These are phyloP conservation scores for Silene uniflora DNA, from an alignment of 148 eudicot genomes.

Conservation along the genomic window DNA sequence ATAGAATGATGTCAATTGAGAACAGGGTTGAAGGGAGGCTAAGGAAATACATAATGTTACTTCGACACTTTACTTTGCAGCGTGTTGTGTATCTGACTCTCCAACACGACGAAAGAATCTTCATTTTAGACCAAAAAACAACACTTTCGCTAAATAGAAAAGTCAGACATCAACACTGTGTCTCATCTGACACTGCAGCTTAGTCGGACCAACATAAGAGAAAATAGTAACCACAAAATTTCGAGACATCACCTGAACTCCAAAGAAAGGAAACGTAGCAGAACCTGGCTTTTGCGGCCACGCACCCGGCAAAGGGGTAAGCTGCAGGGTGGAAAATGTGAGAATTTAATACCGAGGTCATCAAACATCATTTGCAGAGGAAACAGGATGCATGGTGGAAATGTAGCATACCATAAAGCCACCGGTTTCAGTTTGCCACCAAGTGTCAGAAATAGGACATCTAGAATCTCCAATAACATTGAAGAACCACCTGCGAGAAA, in stretches of 20 bases:
- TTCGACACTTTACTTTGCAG: no score
- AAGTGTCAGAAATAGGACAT: conserved; percentile 96
- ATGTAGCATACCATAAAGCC: conserved; percentile 72
- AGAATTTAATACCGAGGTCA: background rate
- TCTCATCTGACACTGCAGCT: background rate
- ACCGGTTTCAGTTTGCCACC: conserved; percentile 99
- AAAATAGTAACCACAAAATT: background rate
- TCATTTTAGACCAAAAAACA: background rate
- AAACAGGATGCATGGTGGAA: conserved; percentile 1
- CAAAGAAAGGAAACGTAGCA: conserved; percentile 96
- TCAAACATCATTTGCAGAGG: background rate
- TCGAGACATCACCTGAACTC: conserved; percentile 71
- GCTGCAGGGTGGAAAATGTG: conserved; percentile 41
- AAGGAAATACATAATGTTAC: background rate
- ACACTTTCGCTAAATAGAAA: background rate
- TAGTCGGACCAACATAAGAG: background rate
- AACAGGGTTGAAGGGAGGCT: conserved; percentile 2
- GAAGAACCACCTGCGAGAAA: conserved; percentile 71
- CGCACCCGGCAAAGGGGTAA: conserved; percentile 96
- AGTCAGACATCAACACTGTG: background rate
- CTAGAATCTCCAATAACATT: conserved; percentile 88
- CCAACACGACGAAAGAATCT: background rate
- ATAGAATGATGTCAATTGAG: conserved; percentile 16
- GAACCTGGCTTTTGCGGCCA: conserved; percentile 99
- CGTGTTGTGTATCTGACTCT: background rate